A percentile compares a stretch with the other conserved stretches of the same genome.
phyloP scores from a whole-genome alignment of 1,284 basidiomycete genomes.

The Sporisorium scitamineum region DNA sequence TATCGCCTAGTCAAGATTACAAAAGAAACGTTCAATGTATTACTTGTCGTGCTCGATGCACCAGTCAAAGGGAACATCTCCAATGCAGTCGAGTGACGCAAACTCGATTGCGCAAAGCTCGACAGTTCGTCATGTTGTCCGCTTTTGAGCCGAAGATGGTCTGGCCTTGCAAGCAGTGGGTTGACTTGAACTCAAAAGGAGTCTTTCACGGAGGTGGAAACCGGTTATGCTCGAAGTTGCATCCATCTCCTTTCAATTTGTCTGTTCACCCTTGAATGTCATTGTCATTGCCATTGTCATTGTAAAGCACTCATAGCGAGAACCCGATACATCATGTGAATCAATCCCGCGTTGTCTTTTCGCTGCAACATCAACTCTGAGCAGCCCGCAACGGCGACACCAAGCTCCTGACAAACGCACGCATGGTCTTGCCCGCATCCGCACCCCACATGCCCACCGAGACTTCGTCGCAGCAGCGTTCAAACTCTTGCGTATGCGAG shows the following conservation, averaged over 20 bases:
- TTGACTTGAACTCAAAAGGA: neutral
- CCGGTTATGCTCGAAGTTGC: neutral
- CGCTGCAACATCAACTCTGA: slow-evolving; percentile 2
- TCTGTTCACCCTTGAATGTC: neutral
- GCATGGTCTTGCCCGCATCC: slow-evolving; percentile 52
- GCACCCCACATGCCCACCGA: slow-evolving; percentile 59
- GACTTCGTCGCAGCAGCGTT: slow-evolving; percentile 65
- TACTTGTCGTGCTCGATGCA: too few relatives aligned
- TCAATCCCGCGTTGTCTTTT: neutral
- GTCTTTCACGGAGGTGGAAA: too few relatives aligned
- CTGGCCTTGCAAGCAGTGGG: neutral
- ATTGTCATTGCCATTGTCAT: neutral
- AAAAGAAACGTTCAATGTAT: too few relatives aligned
- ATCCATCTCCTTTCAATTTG: neutral
- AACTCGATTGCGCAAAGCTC: too few relatives aligned
- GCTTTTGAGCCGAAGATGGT: too few relatives aligned
- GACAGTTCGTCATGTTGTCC: too few relatives aligned
- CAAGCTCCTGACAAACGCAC: slow-evolving; percentile 45
- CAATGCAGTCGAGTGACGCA: too few relatives aligned
- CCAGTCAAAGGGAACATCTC: too few relatives aligned
- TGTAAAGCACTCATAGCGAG: too few relatives aligned
- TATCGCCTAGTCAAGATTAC: too few relatives aligned
- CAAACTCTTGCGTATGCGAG: slow-evolving; percentile 57
- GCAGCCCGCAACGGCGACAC: slow-evolving; percentile 32
- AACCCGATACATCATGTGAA: neutral